Evolutionary conservation across 176 grass and related monocot species (phyloP), one percentile per base, ranked within the genome.

Genomic region (Pharus latifolius): DNA sequence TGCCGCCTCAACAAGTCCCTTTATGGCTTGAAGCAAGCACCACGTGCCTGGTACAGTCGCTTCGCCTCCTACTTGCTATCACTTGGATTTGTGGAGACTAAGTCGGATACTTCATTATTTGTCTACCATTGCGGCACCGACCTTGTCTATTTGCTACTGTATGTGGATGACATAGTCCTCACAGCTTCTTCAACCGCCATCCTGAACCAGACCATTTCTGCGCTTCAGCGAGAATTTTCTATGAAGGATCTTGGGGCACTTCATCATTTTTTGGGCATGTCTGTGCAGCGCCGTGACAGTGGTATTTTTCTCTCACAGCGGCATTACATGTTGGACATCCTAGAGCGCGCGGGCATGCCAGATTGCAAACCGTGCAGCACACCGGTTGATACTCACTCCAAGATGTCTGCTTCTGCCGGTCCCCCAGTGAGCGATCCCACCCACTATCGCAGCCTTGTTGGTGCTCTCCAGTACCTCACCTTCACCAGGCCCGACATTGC

Each of bases 141-240:
- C 0, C 13, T 6, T 3, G 24, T 20, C 17, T 22, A 42, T 10
- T 1, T 66, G 1, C 23, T 66, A 1, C 34, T 66, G 1, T 66
- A 66, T 44, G 62, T 66, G 0, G 62, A 66, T 41, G 31, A 66
- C 31, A 66, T 66, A 40, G n/a, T 66, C 2, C 7, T 66, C 0
- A 66, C 62, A n/a, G 5, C 34, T 16, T 2, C 22, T 10, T 66
- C 3, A 44, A 22, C 2, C 2, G 9, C 0, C 17, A 1, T 17
- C 1, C 10, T 66, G 7, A 4, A 18, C 3, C 1, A 7, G 11
- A 24, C 18, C 26, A 66, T 66, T 15, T 1, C 2, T 5, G 27
- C 9, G 5, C 57, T 63, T 7, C 23, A 63, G 4, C 0, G 13
- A 6, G n/a, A n/a, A n/a, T n/a, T n/a, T n/a, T n/a, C n/a, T n/a